phyloP scores from a whole-genome alignment of 495 filamentous ascomycete species.

The Neurospora sp. region DNA sequence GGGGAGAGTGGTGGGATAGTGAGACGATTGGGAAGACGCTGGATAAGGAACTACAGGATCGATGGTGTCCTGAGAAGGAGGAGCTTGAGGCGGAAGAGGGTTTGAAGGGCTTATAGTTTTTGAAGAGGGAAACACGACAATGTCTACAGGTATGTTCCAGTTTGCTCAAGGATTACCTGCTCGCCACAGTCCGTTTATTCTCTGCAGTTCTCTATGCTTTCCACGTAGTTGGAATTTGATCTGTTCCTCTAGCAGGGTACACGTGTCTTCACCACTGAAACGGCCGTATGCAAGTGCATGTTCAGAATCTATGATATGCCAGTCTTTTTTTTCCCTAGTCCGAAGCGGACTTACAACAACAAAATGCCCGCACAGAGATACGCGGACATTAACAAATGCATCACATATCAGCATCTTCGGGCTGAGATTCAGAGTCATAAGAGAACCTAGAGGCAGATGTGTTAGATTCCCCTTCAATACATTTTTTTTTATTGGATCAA shows the following conservation, averaged over 20 bases:
- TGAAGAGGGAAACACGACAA: neutral
- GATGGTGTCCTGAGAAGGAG: slow-evolving; percentile 34
- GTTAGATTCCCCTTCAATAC: too few relatives aligned
- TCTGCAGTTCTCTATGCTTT: neutral
- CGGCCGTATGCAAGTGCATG: neutral
- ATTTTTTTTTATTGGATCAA: too few relatives aligned
- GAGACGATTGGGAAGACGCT: slow-evolving; percentile 26
- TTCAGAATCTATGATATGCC: neutral
- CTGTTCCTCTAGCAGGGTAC: neutral
- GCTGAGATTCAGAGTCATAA: too few relatives aligned
- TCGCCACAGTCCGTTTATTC: neutral
- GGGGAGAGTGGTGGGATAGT: slow-evolving; percentile 40
- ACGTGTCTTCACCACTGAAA: neutral
- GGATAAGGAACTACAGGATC: slow-evolving; percentile 33
- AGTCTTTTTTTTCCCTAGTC: neutral
- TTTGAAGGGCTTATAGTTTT: neutral
- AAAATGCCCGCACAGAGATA: too few relatives aligned
- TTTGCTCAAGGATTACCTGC: neutral
- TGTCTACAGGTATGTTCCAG: neutral
- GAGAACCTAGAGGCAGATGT: too few relatives aligned
- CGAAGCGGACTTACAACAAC: too few relatives aligned
- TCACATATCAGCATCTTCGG: too few relatives aligned
- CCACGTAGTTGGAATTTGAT: neutral
- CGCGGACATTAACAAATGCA: too few relatives aligned
- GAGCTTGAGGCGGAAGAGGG: slow-evolving; percentile 32